Conservation (phyloP, 345 rosid genomes). For the Citrus medica region DNA sequence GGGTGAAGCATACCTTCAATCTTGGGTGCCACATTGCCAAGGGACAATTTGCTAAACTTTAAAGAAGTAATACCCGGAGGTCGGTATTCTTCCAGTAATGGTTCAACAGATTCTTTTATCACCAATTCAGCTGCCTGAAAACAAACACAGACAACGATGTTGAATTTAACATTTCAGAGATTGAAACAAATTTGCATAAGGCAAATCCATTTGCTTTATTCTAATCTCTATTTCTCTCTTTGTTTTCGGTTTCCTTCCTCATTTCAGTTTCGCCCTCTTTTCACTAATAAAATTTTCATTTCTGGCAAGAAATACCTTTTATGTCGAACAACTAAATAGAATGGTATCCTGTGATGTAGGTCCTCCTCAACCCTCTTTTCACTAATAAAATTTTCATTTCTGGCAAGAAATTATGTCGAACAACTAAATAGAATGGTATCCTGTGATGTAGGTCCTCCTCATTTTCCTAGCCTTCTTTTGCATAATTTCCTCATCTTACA, state of each 20-base stretch:
- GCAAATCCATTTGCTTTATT: not conserved
- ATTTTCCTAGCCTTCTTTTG: not conserved
- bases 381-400: not conserved
- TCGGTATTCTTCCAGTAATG: slow-evolving; percentile 89
- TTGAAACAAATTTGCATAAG: not conserved
- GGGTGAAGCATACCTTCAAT: slow-evolving; percentile 68
- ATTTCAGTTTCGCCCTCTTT: not conserved
- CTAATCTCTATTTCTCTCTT: not conserved
- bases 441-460: not conserved
- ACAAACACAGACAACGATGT: slow-evolving; percentile 25
- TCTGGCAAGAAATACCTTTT: not conserved
- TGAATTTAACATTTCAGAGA: slow-evolving; percentile 3
- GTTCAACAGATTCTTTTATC: slow-evolving; percentile 95
- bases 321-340: not conserved
- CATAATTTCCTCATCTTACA: slow-evolving; percentile 12
- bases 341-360: not conserved
- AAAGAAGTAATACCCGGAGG: slow-evolving; percentile 94
- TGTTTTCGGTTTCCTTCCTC: not conserved
- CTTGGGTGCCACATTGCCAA: slow-evolving; percentile 96
- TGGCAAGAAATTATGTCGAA: not conserved
- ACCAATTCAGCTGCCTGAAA: slow-evolving; percentile 88
- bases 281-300: not conserved
- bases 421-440: not conserved
- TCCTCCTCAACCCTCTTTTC: not conserved
- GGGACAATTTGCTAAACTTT: slow-evolving; percentile 81